phyloP scores from a whole-genome alignment of 306 rosid genomes.

The Castanea sativa region DNA sequence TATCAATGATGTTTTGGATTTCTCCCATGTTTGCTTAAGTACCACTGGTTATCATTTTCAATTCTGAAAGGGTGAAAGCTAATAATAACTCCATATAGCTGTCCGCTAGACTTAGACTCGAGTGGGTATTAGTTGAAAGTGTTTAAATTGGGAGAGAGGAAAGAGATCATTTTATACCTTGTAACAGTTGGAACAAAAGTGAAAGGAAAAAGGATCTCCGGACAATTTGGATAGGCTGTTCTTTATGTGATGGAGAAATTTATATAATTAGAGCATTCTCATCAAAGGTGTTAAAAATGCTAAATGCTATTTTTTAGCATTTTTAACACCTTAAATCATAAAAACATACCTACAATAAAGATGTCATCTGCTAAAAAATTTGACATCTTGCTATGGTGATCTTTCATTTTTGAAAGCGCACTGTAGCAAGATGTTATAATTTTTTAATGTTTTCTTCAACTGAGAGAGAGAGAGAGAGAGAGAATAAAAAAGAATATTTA shows the following conservation, averaged over 20 bases:
- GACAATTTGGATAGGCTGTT: not conserved
- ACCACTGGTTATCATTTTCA: not conserved
- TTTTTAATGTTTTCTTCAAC: too few species aligned
- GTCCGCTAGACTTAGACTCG: not conserved
- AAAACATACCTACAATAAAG: too few species aligned
- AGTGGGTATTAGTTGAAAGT: not conserved
- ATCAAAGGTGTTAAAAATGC: too few species aligned
- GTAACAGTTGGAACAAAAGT: not conserved
- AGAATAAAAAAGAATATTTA: too few species aligned
- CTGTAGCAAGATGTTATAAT: too few species aligned
- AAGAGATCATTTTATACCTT: not conserved
- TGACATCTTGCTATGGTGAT: too few species aligned
- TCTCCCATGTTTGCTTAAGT: slow-evolving; percentile 16
- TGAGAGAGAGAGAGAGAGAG: too few species aligned
- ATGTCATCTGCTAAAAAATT: too few species aligned
- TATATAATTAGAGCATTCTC: too few species aligned
- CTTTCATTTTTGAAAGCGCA: too few species aligned
- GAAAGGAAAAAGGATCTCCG: not conserved
- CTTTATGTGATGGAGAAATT: not conserved
- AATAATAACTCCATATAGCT: not conserved
- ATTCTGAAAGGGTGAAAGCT: not conserved
- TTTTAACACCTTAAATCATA: too few species aligned
- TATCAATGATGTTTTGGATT: slow-evolving; percentile 1
- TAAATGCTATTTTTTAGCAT: too few species aligned
- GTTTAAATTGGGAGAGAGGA: not conserved